Conservation (phyloP, 768 basidiomycete genomes). For the Grammothele lineata region DNA sequence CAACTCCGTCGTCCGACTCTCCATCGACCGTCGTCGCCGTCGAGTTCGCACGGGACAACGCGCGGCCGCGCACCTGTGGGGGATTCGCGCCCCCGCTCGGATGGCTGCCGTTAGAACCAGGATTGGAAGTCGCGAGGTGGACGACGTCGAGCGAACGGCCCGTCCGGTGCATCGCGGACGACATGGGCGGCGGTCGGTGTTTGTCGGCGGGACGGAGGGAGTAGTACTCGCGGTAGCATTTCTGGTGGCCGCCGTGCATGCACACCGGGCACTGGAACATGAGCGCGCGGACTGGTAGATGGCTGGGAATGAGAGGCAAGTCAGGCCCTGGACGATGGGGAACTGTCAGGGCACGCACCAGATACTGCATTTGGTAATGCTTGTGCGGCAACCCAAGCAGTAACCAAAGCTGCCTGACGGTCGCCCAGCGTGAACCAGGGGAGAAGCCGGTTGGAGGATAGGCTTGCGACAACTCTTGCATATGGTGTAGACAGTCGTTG, state of each 20-base stretch:
- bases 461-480: conserved; percentile 72
- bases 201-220: conserved; percentile 37
- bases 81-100: not conserved
- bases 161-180: conserved; percentile 5
- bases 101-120: not conserved
- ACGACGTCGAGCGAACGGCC: conserved; percentile 24
- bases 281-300: conserved; percentile 67
- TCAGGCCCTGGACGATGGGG: too few species aligned
- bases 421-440: conserved; percentile 20
- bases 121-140: too few species aligned
- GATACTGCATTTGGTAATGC: conserved; percentile 56
- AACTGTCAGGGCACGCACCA: conserved; percentile 46
- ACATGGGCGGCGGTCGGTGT: conserved; percentile 5
- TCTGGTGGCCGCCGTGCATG: conserved; percentile 76
- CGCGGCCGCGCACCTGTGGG: conserved; percentile 7
- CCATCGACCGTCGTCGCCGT: conserved; percentile 10
- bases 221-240: conserved; percentile 71
- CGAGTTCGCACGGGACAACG: conserved; percentile 8
- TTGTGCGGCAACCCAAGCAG: conserved; percentile 52
- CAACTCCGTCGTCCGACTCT: conserved; percentile 22
- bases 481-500: conserved; percentile 65
- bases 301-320: too few species aligned
- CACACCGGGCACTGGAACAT: conserved; percentile 76
- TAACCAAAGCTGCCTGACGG: conserved; percentile 44
- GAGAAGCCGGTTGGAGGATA: conserved; percentile 30